These are phyloP conservation scores for Adansonia madagascariensis DNA, from an alignment of 441 rosid species.

Conservation along the genomic window DNA sequence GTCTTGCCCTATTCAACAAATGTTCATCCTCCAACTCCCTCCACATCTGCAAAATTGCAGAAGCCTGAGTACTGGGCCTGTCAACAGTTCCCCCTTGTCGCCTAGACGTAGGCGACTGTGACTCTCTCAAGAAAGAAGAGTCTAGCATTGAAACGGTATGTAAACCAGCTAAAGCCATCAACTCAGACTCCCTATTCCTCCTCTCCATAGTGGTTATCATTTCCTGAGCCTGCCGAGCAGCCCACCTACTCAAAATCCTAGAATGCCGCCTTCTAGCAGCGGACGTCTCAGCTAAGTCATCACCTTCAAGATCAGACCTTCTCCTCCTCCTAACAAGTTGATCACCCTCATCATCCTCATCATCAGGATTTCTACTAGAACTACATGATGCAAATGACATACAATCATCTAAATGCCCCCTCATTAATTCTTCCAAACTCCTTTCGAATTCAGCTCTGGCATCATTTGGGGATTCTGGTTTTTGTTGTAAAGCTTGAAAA, in stretches of 20 bases:
- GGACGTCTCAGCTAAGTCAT: constrained; percentile 79
- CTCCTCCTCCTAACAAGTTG: constrained; percentile 76
- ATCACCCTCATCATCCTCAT: constrained; percentile 75
- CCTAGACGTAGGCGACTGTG: constrained; percentile 64
- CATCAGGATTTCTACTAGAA: constrained; percentile 55
- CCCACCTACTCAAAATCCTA: constrained; percentile 76
- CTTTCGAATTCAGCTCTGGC: constrained; percentile 59
- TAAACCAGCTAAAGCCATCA: constrained; percentile 85
- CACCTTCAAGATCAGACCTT: constrained; percentile 82
- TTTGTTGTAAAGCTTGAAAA: constrained; percentile 67
- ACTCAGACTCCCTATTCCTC: constrained; percentile 80
- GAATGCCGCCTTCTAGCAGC: constrained; percentile 79
- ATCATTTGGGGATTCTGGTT: constrained; percentile 61
- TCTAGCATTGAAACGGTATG: constrained; percentile 87
- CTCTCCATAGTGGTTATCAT: constrained; percentile 88
- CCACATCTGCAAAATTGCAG: constrained; percentile 86
- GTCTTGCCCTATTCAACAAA: constrained; percentile 63
- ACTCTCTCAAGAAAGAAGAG: constrained; percentile 80
- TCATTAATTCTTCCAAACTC: constrained; percentile 78
- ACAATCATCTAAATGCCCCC: constrained; percentile 83
- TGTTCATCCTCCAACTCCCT: constrained; percentile 93
- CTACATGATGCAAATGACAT: constrained; percentile 78
- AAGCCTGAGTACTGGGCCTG: constrained; percentile 76
- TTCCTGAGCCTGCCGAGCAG: constrained; percentile 88
- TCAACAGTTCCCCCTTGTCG: constrained; percentile 61